A percentile compares a stretch with the other conserved stretches of the same genome.
phyloP scores from a whole-genome alignment of 176 grass and related monocot species.

The Hyparrhenia diplandra region DNA sequence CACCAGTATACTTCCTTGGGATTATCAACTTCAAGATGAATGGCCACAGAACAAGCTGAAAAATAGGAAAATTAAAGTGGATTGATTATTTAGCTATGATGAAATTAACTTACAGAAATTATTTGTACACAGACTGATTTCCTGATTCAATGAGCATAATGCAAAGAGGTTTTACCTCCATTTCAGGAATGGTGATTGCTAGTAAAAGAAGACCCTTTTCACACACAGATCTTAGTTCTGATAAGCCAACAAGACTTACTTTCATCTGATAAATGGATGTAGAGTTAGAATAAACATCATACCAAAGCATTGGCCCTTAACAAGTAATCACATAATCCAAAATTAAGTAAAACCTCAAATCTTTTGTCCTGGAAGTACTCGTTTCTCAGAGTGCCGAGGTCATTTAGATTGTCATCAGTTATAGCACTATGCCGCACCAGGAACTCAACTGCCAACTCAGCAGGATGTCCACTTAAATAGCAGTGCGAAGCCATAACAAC shows the following conservation, averaged over 20 bases:
- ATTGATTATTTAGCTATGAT: conserved; percentile 19
- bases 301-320: neutral
- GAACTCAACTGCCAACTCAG: conserved; percentile 79
- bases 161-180: conserved; percentile 67
- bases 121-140: conserved; percentile 1
- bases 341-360: conserved; percentile 54
- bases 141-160: neutral
- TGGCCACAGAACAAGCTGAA: conserved; percentile 92
- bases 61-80: conserved; percentile 23
- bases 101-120: neutral
- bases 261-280: conserved; percentile 50
- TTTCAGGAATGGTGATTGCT: conserved; percentile 97
- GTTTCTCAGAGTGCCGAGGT: conserved; percentile 51
- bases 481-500: conserved; percentile 99
- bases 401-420: conserved; percentile 65
- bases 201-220: conserved; percentile 97
- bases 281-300: conserved; percentile 19
- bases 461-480: conserved; percentile 77
- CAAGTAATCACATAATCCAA: conserved; percentile 11
- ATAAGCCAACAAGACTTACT: conserved; percentile 58
- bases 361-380: conserved; percentile 85
- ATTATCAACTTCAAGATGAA: conserved; percentile 97
- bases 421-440: conserved; percentile 81
- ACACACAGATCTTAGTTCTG: conserved; percentile 81
- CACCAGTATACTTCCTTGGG: conserved; percentile 83